Evolutionary conservation across 352 stramenopile genomes (phyloP), one percentile per base, ranked within the genome.

Genomic region (Globisporangium canariense): DNA sequence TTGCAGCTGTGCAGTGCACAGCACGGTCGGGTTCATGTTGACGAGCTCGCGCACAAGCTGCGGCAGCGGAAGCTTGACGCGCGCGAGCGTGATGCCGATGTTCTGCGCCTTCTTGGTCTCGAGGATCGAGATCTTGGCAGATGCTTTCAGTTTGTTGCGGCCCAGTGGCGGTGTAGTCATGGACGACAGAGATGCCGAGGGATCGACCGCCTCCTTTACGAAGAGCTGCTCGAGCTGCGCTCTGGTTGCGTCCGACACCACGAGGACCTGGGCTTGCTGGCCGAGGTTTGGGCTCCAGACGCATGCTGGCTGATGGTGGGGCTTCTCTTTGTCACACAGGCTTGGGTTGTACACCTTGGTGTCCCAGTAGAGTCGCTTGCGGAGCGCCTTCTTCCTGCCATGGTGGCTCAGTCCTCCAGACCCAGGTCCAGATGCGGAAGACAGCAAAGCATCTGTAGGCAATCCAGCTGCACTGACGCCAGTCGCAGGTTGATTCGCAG

Each of bases 101-200:
- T 95, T 93, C 60, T 93, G 86, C 14, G 85, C 88, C 64, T 93
- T 95, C 65, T 95, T 95, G 66, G 82, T 76, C 54, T 93, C 83
- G 58, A 95, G 77, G 45, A 93, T 70, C 20, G 81, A 75, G 47
- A 91, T 74, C 18, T 41, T 62, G 4, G 56, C 50, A 2, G 61
- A 51, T 11, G 53, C n/a, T 16, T 16, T 47, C 41, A 41, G 16
- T 11, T 25, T n/a, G 30, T 16, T 10, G 40, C 40, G 40, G 40
- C 40, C 11, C 40, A 50, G 43, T 50, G 43, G 18, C 18, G 43
- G 10, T 3, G 16, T 28, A 14, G 18, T 34, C 34, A 30, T 28
- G 10, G 54, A 51, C 16, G 43, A 58, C 38, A 28, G 22, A 2
- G 46, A 43, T 11, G 41, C 13, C 11, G 30, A n/a, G 40, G 40